phyloP scores from a whole-genome alignment of 306 rosid genomes.

The Lithocarpus polystachyus region DNA sequence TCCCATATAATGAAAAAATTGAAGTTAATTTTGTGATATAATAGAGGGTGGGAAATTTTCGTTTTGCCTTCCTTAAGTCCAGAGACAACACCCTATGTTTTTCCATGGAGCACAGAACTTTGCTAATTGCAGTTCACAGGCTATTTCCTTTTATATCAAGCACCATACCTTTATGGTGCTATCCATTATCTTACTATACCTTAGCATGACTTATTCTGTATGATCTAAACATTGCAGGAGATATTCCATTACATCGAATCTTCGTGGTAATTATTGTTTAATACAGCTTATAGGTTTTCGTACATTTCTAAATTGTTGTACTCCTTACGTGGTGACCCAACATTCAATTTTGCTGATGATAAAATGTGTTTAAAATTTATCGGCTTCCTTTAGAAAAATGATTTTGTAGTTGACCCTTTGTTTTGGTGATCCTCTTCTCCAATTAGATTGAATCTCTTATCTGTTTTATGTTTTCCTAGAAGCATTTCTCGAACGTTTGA shows the following conservation, averaged over 20 bases:
- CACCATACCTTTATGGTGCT: no score
- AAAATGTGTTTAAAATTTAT: background rate
- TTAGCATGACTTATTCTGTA: background rate
- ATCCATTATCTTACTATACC: no score
- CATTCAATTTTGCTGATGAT: background rate
- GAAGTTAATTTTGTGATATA: no score
- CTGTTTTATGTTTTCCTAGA: background rate
- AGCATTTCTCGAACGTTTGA: background rate
- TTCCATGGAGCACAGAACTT: no score
- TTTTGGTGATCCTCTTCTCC: background rate
- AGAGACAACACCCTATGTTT: no score
- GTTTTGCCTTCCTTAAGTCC: no score
- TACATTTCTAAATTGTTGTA: background rate
- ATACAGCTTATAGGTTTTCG: background rate
- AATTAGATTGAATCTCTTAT: background rate
- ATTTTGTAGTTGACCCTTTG: background rate
- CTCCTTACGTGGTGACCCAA: background rate
- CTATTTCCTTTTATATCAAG: no score
- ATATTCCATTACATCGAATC: background rate
- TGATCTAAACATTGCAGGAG: background rate
- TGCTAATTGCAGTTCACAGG: no score
- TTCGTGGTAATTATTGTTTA: background rate
- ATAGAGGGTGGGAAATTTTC: no score
- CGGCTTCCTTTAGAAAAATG: background rate
- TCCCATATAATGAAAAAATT: no score